A percentile compares a stretch with the other conserved stretches of the same genome.
Evolutionary conservation across 2,329 filamentous ascomycete species (phyloP).

Genomic region (Herpotrichia juniperi): DNA sequence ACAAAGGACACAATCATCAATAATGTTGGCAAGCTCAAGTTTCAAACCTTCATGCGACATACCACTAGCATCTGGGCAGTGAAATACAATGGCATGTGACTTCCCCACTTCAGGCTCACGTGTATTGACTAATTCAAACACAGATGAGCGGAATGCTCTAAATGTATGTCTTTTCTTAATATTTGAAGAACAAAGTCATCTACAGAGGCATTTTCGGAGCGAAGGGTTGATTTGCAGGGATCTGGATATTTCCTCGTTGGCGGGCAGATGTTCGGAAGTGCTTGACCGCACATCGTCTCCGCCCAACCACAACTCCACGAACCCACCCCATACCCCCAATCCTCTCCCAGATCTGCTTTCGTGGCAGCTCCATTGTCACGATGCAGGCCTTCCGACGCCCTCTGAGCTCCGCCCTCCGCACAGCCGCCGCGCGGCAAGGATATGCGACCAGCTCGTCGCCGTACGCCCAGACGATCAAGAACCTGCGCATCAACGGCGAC

Average conservation of each 20-base stretch:
- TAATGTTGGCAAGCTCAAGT: no score
- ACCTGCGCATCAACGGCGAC: constrained; percentile 89
- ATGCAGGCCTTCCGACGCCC: constrained; percentile 89
- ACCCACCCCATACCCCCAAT: constrained; percentile 13
- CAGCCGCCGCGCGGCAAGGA: constrained; percentile 71
- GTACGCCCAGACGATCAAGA: constrained; percentile 56
- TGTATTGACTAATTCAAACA: not conserved
- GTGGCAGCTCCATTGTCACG: constrained; percentile 48
- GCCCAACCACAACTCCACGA: constrained; percentile 12
- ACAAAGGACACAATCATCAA: no score
- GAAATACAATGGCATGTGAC: not conserved
- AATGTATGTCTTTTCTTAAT: not conserved
- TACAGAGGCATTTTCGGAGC: constrained; percentile 5
- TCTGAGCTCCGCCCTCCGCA: constrained; percentile 70
- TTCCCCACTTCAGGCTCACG: not conserved
- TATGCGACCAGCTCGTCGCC: constrained; percentile 76
- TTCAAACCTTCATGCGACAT: no score
- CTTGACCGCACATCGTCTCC: constrained; percentile 18
- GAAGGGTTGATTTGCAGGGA: not conserved
- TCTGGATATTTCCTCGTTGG: constrained; percentile 21
- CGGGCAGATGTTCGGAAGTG: constrained; percentile 17
- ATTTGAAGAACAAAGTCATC: not conserved
- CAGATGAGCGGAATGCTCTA: no score
- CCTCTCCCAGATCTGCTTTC: constrained; percentile 21
- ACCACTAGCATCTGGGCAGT: no score